These are phyloP conservation scores for Akanthomyces muscarius DNA, from an alignment of 2,329 filamentous ascomycete species.

Conservation along the genomic window DNA sequence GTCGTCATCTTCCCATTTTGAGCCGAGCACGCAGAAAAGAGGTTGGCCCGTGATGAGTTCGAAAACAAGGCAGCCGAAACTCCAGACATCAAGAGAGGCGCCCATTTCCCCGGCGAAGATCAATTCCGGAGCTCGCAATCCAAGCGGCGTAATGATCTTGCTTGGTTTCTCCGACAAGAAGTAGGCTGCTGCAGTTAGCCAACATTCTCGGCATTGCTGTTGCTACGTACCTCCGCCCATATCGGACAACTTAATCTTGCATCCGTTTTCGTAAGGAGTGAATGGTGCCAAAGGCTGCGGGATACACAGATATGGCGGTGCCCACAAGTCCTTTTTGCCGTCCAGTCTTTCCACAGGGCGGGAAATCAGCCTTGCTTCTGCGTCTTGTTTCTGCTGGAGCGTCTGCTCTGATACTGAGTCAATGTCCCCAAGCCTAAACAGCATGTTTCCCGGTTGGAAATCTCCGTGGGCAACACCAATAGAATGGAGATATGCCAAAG, in stretches of 20 bases:
- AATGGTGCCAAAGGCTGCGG: constrained; percentile 26
- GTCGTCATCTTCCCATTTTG: constrained; percentile 23
- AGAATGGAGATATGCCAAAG: constrained; percentile 35
- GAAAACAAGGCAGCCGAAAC: constrained; percentile 31
- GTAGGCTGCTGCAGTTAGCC: constrained; percentile 20
- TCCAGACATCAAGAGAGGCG: constrained; percentile 26
- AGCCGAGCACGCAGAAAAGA: constrained; percentile 25
- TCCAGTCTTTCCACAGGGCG: constrained; percentile 27
- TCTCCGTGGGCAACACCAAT: constrained; percentile 38
- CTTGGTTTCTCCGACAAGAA: constrained; percentile 25
- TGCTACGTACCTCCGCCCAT: constrained; percentile 28
- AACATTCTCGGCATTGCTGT: not conserved
- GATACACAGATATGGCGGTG: constrained; percentile 29
- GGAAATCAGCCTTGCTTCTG: constrained; percentile 23
- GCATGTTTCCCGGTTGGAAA: constrained; percentile 35
- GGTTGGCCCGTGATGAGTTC: constrained; percentile 28
- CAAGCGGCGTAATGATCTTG: not conserved
- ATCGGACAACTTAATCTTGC: constrained; percentile 30
- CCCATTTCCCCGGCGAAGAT: not conserved
- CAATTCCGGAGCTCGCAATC: not conserved
- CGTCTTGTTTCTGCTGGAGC: constrained; percentile 25
- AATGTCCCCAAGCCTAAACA: constrained; percentile 31
- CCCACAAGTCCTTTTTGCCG: constrained; percentile 28
- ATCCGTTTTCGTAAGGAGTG: constrained; percentile 22
- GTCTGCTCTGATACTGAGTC: constrained; percentile 23